A percentile compares a stretch with the other conserved stretches of the same genome.
Evolutionary conservation across 1,284 basidiomycete genomes (phyloP).

Genomic region (Ceratobasidium sp.): DNA sequence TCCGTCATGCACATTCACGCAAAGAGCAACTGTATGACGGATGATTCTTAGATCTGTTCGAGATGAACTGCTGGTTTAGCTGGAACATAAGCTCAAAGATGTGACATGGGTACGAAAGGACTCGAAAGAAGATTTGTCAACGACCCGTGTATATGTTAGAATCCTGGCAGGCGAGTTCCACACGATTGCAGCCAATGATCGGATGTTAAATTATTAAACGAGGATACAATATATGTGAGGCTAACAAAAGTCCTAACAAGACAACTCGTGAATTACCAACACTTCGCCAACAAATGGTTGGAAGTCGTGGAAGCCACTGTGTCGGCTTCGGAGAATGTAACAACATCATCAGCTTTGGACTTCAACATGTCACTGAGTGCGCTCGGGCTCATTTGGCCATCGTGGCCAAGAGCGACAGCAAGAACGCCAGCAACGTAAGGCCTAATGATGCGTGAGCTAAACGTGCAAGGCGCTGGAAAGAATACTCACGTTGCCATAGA

Average conservation of each 20-base stretch:
- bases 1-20: no score
- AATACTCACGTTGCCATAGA: constrained; percentile 42
- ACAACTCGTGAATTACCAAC: background rate
- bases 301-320: background rate
- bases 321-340: background rate
- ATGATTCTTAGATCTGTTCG: background rate
- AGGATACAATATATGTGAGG: no score
- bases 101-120: background rate
- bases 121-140: no score
- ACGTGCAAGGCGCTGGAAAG: background rate
- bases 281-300: background rate
- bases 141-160: no score
- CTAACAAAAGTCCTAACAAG: no score
- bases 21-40: no score
- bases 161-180: no score
- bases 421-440: constrained; percentile 47
- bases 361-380: background rate
- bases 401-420: background rate
- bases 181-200: no score
- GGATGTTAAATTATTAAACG: no score
- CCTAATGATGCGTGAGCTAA: background rate
- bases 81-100: background rate
- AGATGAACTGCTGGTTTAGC: constrained; percentile 7
- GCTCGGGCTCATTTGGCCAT: background rate
- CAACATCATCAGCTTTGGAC: background rate